These are phyloP conservation scores for Rhododendron molle DNA, from an alignment of 148 eudicot species.

Conservation along the genomic window DNA sequence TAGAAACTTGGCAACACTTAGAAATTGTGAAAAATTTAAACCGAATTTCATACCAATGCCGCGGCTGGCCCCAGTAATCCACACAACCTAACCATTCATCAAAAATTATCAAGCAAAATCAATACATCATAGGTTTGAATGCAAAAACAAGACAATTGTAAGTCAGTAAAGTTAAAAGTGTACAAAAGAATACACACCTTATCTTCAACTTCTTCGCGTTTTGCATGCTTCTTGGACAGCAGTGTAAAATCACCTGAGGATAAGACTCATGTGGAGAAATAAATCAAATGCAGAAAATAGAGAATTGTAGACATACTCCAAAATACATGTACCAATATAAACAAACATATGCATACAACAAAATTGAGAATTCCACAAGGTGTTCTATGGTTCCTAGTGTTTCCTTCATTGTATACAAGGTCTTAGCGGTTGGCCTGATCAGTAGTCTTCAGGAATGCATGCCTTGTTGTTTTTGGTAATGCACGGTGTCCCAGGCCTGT, in stretches of 20 bases:
- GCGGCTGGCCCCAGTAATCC: constrained; percentile 99
- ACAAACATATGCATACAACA: neutral
- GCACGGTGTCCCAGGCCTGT: neutral
- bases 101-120: constrained; percentile 5
- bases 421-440: neutral
- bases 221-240: constrained; percentile 55
- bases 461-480: no score
- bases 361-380: neutral
- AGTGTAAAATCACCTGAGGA: constrained; percentile 72
- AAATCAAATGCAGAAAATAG: neutral
- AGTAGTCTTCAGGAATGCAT: neutral
- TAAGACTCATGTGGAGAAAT: neutral
- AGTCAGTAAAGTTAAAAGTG: neutral
- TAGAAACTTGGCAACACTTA: neutral
- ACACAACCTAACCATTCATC: constrained; percentile 54
- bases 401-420: neutral
- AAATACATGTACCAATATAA: neutral
- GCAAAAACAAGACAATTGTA: neutral
- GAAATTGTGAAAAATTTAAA: neutral
- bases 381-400: neutral
- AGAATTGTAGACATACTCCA: neutral
- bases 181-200: constrained; percentile 42
- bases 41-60: constrained; percentile 63
- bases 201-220: constrained; percentile 63
- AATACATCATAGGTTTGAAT: neutral